Evolutionary conservation across 2,329 filamentous ascomycete species (phyloP).

Genomic region (Exophiala sideris): DNA sequence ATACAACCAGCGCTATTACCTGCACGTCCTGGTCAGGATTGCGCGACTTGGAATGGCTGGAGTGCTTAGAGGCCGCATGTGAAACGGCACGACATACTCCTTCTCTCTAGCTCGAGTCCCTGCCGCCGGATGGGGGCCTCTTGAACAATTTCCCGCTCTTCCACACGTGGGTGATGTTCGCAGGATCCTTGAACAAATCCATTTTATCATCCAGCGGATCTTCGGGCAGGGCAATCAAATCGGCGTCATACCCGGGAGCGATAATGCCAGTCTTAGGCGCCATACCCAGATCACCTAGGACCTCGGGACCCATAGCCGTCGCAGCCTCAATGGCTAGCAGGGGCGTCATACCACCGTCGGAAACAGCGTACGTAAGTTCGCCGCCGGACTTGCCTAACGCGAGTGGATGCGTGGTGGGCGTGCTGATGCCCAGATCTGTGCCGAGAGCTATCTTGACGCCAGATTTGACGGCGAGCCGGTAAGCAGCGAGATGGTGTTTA

Average conservation of each 20-base stretch:
- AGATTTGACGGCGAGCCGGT: conserved; percentile 41
- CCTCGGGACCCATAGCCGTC: conserved; percentile 47
- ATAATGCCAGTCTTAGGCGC: conserved; percentile 46
- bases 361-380: conserved; percentile 48
- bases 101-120: background rate
- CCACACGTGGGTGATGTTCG: conserved; percentile 48
- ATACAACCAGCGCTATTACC: too few relatives aligned
- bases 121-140: conserved; percentile 1
- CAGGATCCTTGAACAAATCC: conserved; percentile 36
- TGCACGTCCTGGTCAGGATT: too few relatives aligned
- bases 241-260: conserved; percentile 47
- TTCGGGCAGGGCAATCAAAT: conserved; percentile 45
- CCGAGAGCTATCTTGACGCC: conserved; percentile 50
- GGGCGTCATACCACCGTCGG: conserved; percentile 47
- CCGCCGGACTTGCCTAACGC: conserved; percentile 44
- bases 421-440: conserved; percentile 45
- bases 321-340: conserved; percentile 52
- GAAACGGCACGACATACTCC: background rate
- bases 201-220: conserved; percentile 46
- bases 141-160: conserved; percentile 26
- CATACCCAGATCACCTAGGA: conserved; percentile 42
- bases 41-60: too few relatives aligned
- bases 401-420: conserved; percentile 31
- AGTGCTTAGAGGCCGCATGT: too few relatives aligned
- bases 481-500: conserved; percentile 38